These are phyloP conservation scores for Sclerotinia nivalis DNA, from an alignment of 2,329 filamentous ascomycete species.

Conservation along the genomic window DNA sequence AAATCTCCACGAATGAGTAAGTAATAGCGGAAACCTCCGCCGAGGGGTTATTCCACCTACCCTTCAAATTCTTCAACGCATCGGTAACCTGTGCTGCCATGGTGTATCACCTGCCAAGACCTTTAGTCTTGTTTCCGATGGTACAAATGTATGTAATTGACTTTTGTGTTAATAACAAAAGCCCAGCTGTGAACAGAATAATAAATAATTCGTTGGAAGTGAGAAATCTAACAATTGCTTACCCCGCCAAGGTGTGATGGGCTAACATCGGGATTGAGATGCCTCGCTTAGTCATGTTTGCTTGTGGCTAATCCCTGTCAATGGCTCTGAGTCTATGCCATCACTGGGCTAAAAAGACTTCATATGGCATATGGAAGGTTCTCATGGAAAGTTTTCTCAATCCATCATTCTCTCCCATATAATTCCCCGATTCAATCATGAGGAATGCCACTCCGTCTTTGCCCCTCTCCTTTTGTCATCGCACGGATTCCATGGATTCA, in stretches of 20 bases:
- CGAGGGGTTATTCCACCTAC: conserved; percentile 46
- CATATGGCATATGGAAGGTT: not conserved
- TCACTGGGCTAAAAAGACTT: conserved; percentile 5
- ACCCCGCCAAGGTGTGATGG: not conserved
- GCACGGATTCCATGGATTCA: conserved; percentile 25
- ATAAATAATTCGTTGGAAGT: not conserved
- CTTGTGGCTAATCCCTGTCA: not conserved
- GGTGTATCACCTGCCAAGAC: conserved; percentile 18
- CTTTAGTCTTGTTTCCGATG: not conserved
- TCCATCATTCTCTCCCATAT: not conserved
- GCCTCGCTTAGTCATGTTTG: not conserved
- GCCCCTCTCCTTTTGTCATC: conserved; percentile 27
- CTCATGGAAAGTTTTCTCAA: conserved; percentile 4
- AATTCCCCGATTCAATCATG: conserved; percentile 18
- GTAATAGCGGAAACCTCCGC: conserved; percentile 44
- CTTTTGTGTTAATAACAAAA: conserved; percentile 3
- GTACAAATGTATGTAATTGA: conserved; percentile 6
- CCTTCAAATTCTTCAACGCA: conserved; percentile 91
- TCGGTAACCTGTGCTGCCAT: conserved; percentile 55
- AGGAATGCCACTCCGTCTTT: conserved; percentile 58
- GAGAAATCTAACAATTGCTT: conserved; percentile 16
- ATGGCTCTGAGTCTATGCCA: not conserved
- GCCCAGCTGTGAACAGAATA: not conserved
- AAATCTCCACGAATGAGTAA: conserved; percentile 14
- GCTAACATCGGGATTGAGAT: not conserved